Conservation (phyloP, 257 asterid species). For the Salvia rosmarinus region DNA sequence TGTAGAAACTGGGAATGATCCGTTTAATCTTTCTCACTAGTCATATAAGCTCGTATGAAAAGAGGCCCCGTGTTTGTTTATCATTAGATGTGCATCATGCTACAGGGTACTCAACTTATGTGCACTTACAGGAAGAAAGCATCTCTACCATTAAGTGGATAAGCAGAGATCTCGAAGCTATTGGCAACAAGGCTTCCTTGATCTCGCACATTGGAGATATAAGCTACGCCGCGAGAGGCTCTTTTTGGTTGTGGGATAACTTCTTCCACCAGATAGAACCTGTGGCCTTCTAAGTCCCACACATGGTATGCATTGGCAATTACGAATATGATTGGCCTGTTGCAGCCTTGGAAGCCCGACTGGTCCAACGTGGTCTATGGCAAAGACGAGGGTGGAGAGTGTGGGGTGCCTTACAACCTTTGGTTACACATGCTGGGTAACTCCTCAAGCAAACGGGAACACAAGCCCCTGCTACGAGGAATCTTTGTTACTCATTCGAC, state of each 20-base stretch:
- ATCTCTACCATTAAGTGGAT: slow-evolving; percentile 83
- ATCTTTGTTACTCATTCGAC: slow-evolving; percentile 82
- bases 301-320: slow-evolving; percentile 93
- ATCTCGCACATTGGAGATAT: slow-evolving; percentile 95
- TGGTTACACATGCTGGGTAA: slow-evolving; percentile 91
- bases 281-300: slow-evolving; percentile 75
- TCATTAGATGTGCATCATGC: slow-evolving; percentile 8
- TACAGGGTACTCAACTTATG: slow-evolving; percentile 74
- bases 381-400: slow-evolving; percentile 93
- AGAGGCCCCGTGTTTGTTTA: background rate
- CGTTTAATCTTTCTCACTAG: background rate
- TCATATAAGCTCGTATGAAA: background rate
- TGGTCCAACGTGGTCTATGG: slow-evolving; percentile 67
- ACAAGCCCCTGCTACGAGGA: slow-evolving; percentile 75
- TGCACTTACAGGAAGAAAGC: slow-evolving; percentile 79
- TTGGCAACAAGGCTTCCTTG: slow-evolving; percentile 75
- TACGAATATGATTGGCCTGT: slow-evolving; percentile 93
- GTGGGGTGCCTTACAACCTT: slow-evolving; percentile 90
- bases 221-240: slow-evolving; percentile 96
- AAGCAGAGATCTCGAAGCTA: slow-evolving; percentile 70
- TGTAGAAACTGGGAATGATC: background rate
- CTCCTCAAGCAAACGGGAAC: slow-evolving; percentile 76
- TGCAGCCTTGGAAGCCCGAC: slow-evolving; percentile 92
- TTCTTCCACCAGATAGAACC: slow-evolving; percentile 83
- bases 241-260: slow-evolving; percentile 95